phyloP scores from a whole-genome alignment of 768 basidiomycete species.

The Trametopsis cervina region DNA sequence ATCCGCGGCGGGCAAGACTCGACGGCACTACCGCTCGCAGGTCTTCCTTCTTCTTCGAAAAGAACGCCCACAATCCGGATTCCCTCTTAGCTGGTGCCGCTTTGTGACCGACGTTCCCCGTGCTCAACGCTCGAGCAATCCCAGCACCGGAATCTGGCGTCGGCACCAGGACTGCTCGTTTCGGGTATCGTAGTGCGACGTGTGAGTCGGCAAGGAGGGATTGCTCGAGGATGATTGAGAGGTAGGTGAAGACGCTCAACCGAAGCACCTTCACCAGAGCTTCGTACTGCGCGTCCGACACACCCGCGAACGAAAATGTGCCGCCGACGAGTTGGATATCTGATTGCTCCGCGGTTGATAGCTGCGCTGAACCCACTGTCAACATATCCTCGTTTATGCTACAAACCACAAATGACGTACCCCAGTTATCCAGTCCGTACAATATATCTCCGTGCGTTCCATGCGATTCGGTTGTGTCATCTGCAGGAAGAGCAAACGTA shows the following conservation, averaged over 20 bases:
- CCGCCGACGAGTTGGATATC: slow-evolving; percentile 46
- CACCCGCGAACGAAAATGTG: slow-evolving; percentile 48
- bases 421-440: slow-evolving; percentile 46
- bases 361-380: not conserved
- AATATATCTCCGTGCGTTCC: slow-evolving; percentile 27
- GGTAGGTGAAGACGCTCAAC: slow-evolving; percentile 44
- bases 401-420: slow-evolving; percentile 26
- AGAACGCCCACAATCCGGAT: slow-evolving; percentile 28
- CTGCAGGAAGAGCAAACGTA: slow-evolving; percentile 27
- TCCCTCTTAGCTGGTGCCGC: slow-evolving; percentile 12
- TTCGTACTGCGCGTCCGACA: slow-evolving; percentile 33
- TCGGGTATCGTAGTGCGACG: slow-evolving; percentile 39
- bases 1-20: slow-evolving; percentile 26
- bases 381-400: not conserved
- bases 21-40: slow-evolving; percentile 22
- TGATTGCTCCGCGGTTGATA: slow-evolving; percentile 16
- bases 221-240: slow-evolving; percentile 58
- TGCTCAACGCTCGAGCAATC: slow-evolving; percentile 12
- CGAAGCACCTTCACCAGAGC: slow-evolving; percentile 43
- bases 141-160: slow-evolving; percentile 5
- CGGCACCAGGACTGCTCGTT: slow-evolving; percentile 22
- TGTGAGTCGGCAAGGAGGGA: slow-evolving; percentile 44
- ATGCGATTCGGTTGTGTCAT: slow-evolving; percentile 9
- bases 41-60: slow-evolving; percentile 30
- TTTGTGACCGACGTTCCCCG: slow-evolving; percentile 17